These are phyloP conservation scores for Colletotrichum kahawae DNA, from an alignment of 2,329 filamentous ascomycete genomes.

Conservation along the genomic window DNA sequence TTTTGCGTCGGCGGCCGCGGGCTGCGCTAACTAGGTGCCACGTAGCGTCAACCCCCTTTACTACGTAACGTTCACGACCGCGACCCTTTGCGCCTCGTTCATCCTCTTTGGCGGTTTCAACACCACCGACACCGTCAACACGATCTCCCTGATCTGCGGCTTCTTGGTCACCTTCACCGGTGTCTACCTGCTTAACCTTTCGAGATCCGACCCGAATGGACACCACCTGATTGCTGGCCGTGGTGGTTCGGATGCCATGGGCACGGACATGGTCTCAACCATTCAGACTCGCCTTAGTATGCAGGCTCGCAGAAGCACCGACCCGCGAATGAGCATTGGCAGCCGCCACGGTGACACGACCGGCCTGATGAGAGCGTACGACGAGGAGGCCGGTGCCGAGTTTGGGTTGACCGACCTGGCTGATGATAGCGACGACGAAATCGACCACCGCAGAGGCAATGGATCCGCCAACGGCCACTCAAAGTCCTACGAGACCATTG, in stretches of 20 bases:
- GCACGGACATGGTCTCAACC: conserved; percentile 89
- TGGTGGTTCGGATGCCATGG: conserved; percentile 75
- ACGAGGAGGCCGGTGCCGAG: conserved; percentile 76
- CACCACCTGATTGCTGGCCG: conserved; percentile 67
- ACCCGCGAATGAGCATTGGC: conserved; percentile 68
- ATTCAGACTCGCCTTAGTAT: conserved; percentile 92
- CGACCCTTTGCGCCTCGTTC: conserved; percentile 91
- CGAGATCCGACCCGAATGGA: conserved; percentile 86
- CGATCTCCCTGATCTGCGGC: conserved; percentile 87
- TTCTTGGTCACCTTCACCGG: conserved; percentile 96
- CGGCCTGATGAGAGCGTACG: conserved; percentile 86
- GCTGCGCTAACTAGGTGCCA: neutral
- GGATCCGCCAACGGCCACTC: conserved; percentile 44
- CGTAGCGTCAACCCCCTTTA: conserved; percentile 90
- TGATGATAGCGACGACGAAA: conserved; percentile 75
- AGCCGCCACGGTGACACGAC: conserved; percentile 74
- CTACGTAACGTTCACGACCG: conserved; percentile 97
- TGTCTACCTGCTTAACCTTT: conserved; percentile 96
- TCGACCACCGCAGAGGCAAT: conserved; percentile 39
- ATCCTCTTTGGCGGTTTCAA: conserved; percentile 97
- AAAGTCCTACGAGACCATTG: conserved; percentile 48
- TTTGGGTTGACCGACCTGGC: conserved; percentile 82
- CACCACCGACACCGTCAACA: conserved; percentile 89
- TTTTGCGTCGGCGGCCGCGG: neutral
- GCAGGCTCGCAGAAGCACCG: conserved; percentile 81